A percentile compares a stretch with the other conserved stretches of the same genome.
phyloP scores from a whole-genome alignment of 768 basidiomycete genomes.

The Paxillus involutus region DNA sequence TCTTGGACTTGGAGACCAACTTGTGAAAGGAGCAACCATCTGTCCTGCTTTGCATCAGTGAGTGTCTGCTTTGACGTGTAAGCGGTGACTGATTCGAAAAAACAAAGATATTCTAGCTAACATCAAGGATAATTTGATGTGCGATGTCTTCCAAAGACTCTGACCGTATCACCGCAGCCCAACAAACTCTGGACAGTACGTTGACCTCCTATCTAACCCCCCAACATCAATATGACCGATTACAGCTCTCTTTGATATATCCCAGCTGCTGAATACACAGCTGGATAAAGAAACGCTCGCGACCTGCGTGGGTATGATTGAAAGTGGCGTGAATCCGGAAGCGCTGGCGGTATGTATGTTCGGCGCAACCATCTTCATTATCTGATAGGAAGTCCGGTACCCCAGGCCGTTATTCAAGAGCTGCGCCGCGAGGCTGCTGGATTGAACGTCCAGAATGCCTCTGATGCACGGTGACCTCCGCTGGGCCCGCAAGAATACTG shows the following conservation, averaged over 20 bases:
- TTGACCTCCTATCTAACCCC: constrained; percentile 12
- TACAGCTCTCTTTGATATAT: constrained; percentile 82
- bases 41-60: no score
- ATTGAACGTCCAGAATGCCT: constrained; percentile 27
- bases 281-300: constrained; percentile 91
- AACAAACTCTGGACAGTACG: constrained; percentile 72
- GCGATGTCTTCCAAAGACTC: constrained; percentile 48
- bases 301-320: constrained; percentile 89
- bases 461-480: constrained; percentile 25
- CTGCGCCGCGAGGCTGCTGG: constrained; percentile 67
- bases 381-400: background rate
- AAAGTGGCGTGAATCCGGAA: constrained; percentile 89
- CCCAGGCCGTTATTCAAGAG: constrained; percentile 81
- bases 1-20: no score
- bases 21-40: no score
- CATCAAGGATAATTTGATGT: background rate
- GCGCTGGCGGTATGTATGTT: constrained; percentile 76
- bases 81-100: no score
- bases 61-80: no score
- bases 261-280: constrained; percentile 83
- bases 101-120: no score
- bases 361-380: constrained; percentile 5
- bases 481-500: background rate
- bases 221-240: constrained; percentile 2
- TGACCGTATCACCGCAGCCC: constrained; percentile 61